phyloP scores from a whole-genome alignment of 768 basidiomycete species.

The Obba rivulosa region DNA sequence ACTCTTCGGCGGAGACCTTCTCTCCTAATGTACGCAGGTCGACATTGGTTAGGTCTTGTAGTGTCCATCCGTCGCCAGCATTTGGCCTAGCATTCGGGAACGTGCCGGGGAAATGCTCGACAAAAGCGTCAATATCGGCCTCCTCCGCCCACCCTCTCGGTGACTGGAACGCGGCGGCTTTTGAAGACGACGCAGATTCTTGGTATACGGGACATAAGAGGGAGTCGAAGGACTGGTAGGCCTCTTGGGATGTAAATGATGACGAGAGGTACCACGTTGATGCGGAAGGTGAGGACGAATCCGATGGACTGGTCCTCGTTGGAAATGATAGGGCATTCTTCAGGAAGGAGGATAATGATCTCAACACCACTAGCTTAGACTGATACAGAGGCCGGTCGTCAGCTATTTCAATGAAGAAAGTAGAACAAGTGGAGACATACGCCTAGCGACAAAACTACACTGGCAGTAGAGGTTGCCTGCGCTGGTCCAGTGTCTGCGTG shows the following conservation, averaged over 20 bases:
- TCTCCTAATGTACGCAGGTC: not conserved
- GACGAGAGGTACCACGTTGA: constrained; percentile 59
- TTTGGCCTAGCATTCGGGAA: constrained; percentile 12
- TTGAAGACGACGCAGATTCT: not conserved
- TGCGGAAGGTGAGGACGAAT: constrained; percentile 4
- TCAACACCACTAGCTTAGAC: constrained; percentile 77
- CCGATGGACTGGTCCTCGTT: constrained; percentile 1
- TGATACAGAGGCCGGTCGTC: constrained; percentile 24
- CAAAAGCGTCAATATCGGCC: constrained; percentile 30
- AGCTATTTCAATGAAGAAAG: not conserved
- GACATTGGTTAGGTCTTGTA: constrained; percentile 19
- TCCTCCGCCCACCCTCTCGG: constrained; percentile 29
- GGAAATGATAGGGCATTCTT: constrained; percentile 33
- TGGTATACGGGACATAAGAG: constrained; percentile 29
- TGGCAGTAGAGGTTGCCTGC: constrained; percentile 54
- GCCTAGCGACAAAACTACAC: constrained; percentile 57
- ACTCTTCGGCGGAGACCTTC: not conserved
- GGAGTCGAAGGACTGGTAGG: constrained; percentile 50
- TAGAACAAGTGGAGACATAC: constrained; percentile 34
- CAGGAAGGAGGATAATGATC: constrained; percentile 68
- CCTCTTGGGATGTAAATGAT: constrained; percentile 47
- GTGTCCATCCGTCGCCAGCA: constrained; percentile 10
- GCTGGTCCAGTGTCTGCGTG: constrained; percentile 24
- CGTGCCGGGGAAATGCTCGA: constrained; percentile 28
- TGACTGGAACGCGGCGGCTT: not conserved